Conservation (phyloP, 495 filamentous ascomycete genomes). For the Schizothecium vesticola region DNA sequence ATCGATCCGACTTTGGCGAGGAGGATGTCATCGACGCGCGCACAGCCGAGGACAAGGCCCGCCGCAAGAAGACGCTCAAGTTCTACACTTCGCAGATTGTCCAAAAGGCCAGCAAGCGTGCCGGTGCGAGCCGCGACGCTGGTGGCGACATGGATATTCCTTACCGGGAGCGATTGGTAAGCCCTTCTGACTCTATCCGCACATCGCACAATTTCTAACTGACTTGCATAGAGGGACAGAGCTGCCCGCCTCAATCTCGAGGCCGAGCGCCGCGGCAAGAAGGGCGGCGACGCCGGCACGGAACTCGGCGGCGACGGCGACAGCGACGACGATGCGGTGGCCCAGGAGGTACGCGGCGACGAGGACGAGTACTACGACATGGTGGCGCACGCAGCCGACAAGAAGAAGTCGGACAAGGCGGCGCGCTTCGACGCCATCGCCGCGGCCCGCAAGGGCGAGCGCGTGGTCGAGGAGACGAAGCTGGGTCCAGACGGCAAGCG, state of each 20-base stretch:
- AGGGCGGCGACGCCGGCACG: conserved; percentile 53
- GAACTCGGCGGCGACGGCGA: conserved; percentile 59
- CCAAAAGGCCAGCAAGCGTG: conserved; percentile 84
- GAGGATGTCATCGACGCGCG: conserved; percentile 44
- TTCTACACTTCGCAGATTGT: conserved; percentile 97
- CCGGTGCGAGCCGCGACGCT: conserved; percentile 68
- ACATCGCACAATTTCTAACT: not conserved
- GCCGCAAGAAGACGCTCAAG: conserved; percentile 78
- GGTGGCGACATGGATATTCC: conserved; percentile 93
- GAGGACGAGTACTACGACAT: conserved; percentile 86
- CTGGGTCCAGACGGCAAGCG: conserved; percentile 74
- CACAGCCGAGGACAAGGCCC: conserved; percentile 70
- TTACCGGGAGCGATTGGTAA: conserved; percentile 70
- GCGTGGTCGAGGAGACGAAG: conserved; percentile 56
- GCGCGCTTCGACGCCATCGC: conserved; percentile 41
- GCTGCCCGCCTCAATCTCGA: conserved; percentile 78
- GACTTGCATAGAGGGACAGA: conserved; percentile 54
- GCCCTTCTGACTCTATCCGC: not conserved
- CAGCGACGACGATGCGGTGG: conserved; percentile 50
- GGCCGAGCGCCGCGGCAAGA: conserved; percentile 76
- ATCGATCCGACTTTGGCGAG: conserved; percentile 64
- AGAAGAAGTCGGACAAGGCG: conserved; percentile 71
- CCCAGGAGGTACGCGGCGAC: conserved; percentile 44
- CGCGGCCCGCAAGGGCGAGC: conserved; percentile 41
- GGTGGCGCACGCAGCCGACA: conserved; percentile 60